These are phyloP conservation scores for Fusarium tanahbumbuense DNA, from an alignment of 2,329 filamentous ascomycete genomes.

Conservation along the genomic window DNA sequence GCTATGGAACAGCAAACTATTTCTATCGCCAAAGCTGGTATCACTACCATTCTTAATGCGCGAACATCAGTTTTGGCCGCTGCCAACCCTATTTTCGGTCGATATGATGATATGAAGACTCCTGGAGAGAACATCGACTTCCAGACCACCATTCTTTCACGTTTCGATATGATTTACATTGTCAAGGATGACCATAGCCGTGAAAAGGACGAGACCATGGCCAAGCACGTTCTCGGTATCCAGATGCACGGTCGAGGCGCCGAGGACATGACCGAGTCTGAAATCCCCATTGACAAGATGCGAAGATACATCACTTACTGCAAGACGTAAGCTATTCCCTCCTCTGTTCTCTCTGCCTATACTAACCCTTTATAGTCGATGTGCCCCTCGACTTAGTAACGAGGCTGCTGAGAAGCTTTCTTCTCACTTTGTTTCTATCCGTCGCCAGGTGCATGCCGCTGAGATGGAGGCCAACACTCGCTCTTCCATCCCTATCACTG, in stretches of 20 bases:
- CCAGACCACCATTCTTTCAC: constrained; percentile 95
- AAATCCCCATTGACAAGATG: constrained; percentile 96
- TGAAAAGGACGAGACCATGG: constrained; percentile 90
- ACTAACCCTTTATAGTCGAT: constrained; percentile 71
- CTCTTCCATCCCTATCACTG: constrained; percentile 95
- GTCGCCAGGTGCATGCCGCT: constrained; percentile 90
- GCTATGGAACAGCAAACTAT: constrained; percentile 99
- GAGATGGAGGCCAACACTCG: constrained; percentile 91
- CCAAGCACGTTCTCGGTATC: constrained; percentile 96
- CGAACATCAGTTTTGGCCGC: constrained; percentile 94
- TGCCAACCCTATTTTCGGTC: constrained; percentile 96
- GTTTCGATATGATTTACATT: constrained; percentile 99
- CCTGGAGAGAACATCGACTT: constrained; percentile 99
- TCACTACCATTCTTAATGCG: constrained; percentile 97
- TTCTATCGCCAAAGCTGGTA: constrained; percentile 97
- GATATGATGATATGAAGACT: constrained; percentile 97
- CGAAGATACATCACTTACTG: constrained; percentile 97
- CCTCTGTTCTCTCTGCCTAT: background rate
- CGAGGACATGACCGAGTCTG: constrained; percentile 85
- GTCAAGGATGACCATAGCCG: constrained; percentile 95
- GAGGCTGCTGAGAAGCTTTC: constrained; percentile 96
- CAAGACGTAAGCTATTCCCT: constrained; percentile 76
- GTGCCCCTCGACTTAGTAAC: constrained; percentile 88
- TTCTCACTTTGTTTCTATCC: constrained; percentile 96
- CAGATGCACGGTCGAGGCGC: constrained; percentile 90